Base-by-base conservation (phyloP, 164 flowering plant species). In the Chimonanthus praecox region DNA sequence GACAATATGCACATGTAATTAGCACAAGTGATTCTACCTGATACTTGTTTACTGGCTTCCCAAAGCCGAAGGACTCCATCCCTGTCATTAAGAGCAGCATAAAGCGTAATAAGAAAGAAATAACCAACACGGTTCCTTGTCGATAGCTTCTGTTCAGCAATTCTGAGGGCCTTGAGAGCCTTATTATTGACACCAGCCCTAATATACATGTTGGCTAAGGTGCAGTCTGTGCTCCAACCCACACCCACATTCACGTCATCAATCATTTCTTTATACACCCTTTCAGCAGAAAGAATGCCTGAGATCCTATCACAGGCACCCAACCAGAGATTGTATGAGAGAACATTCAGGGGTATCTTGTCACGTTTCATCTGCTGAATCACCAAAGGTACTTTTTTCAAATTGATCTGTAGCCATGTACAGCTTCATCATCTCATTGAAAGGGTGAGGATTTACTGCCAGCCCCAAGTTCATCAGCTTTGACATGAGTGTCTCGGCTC, bases 271-370 rank as follows among this genome's bases (percentile, higher is more conserved):
- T 75, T 70, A 72, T 78, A 83, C 18, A 83, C 86, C 77, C 46
- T 70, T 74, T 83, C 89, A 11, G 76, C 85, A 58, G 83, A 74
- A 45, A 65, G 68, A 67, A 82, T 75, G 49, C 85, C 88, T 68
- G 76, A 78, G 4, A 82, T 3, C 61, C 79, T 76, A 47, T 73
- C 74, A 73, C 81, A 78, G 18, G 92, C 87, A 72, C 68, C 77
- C 85, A 87, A 85, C 90, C 90, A 90, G 18, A 90, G 81, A 74
- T 87, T 87, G 80, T 86, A 88, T 63, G 90, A 86, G 15, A 87
- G 84, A 73, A 85, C 83, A 83, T 82, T 86, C 49, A 45, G 61
- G 6, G 84, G 83, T 71, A 85, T 82, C 15, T 51, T 85, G 71
- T 83, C 80, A 67, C 58, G 77, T 75, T 84, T 89, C 90, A 90